phyloP scores from a whole-genome alignment of 2,329 filamentous ascomycete genomes.

The Oidium heveae region DNA sequence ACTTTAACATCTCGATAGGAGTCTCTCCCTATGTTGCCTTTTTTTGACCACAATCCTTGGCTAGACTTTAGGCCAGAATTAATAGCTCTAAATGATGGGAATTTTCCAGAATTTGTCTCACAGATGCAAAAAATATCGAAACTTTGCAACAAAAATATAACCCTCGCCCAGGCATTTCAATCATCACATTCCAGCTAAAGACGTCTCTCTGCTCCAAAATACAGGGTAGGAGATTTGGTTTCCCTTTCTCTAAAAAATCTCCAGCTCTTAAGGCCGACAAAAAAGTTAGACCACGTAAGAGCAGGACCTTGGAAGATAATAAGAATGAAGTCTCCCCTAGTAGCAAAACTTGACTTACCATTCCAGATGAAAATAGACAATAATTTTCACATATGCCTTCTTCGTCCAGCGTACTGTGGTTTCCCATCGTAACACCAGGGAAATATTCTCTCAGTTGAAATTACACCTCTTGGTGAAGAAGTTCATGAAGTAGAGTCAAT shows the following conservation, averaged over 20 bases:
- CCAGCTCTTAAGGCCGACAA: background rate
- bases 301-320: background rate
- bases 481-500: background rate
- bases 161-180: background rate
- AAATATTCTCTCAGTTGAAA: background rate
- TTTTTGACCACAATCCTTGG: background rate
- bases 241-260: background rate
- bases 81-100: background rate
- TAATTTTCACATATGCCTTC: background rate
- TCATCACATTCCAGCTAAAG: background rate
- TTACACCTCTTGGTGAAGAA: background rate
- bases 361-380: background rate
- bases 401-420: background rate
- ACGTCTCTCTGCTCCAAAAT: background rate
- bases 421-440: background rate
- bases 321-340: background rate
- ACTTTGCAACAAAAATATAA: background rate
- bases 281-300: background rate
- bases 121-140: background rate
- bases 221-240: background rate
- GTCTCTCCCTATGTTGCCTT: background rate
- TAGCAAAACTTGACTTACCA: background rate
- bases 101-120: background rate
- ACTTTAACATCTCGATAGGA: background rate
- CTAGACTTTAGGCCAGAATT: background rate